Evolutionary conservation across 192 early-diverging fungal genomes (phyloP), one percentile per base, ranked within the genome.

Genomic region (Chytriomyces hyalinus): DNA sequence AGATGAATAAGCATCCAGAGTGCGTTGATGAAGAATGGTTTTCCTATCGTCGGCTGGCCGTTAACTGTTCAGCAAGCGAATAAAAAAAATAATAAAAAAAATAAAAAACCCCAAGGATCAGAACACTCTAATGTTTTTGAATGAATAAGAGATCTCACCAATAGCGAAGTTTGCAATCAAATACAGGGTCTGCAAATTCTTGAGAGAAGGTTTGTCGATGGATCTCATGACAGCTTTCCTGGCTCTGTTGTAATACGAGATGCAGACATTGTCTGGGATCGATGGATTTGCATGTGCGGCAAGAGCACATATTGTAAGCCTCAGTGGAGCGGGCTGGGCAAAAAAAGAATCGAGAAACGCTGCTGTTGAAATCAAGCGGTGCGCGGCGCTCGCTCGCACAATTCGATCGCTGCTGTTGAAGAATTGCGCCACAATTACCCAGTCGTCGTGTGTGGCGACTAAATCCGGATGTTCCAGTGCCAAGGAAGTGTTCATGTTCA

Each of bases 141-240:
- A 36, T 57, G 15, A 57, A 2, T 2, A 57, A 20, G 13, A 4
- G 53, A 3, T 2, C 53, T 57, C 20, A 57, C 53, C 53, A 57
- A 57, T 67, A 4, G 28, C 66, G 22, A 45, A 67, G 26, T 15
- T 17, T 20, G 20, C 15, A 46, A 67, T 46, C 66, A 20, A 67
- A 46, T 67, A 67, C 4, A 67, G 44, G 3, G 66, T 46, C 15
- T 67, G 22, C 11, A 46, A 20, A 9, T 15, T 47, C 13, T 26
- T 45, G 22, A 67, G 43, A 47, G 66, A 67, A 15, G 66, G 66
- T 44, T 22, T 43, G 47, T 67, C 66, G 6, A 46, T 15, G 20
- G 43, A 20, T n/a, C 11, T 28, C 20, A 67, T 46, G 43, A 67
- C 66, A 44, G 66, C 66, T 67, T 67, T 67, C 66, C 66, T 26